Conservation (phyloP, 2,329 filamentous ascomycete genomes). For the Verticillium albo-atrum region DNA sequence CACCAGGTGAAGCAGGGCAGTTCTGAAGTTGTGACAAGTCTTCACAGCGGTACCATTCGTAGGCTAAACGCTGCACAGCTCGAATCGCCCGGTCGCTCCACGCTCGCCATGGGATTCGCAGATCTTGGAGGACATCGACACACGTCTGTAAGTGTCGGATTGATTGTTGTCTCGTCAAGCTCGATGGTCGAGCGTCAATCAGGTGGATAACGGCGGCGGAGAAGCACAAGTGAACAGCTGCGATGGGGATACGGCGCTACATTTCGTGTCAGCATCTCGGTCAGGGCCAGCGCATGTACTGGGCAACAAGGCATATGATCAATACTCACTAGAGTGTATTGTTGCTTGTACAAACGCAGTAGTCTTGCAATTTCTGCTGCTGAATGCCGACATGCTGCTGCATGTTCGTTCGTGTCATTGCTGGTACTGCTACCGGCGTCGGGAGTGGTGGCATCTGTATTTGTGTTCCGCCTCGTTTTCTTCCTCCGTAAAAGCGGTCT, state of each 20-base stretch:
- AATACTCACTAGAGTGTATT: constrained; percentile 14
- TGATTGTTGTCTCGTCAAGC: constrained; percentile 5
- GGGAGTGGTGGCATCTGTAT: background rate
- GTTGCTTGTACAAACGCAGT: constrained; percentile 13
- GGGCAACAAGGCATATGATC: background rate
- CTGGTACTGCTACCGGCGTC: background rate
- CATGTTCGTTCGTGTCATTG: constrained; percentile 5
- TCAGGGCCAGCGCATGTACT: background rate
- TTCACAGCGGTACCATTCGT: constrained; percentile 13
- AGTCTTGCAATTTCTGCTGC: constrained; percentile 14
- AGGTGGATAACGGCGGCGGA: constrained; percentile 13
- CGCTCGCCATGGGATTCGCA: constrained; percentile 10
- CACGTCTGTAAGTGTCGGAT: constrained; percentile 9
- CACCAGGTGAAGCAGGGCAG: background rate
- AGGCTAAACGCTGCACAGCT: constrained; percentile 8
- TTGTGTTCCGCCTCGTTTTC: background rate
- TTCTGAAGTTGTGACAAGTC: constrained; percentile 7
- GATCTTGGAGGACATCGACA: constrained; percentile 10
- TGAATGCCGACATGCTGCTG: constrained; percentile 15
- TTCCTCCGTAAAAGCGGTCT: constrained; percentile 11
- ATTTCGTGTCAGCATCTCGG: background rate
- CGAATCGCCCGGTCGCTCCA: constrained; percentile 12
- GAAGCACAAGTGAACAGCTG: constrained; percentile 14
- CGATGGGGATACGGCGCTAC: constrained; percentile 14
- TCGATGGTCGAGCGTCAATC: constrained; percentile 13